Percentiles rank a stretch among this genome's conserved stretches.
Evolutionary conservation across 2,329 filamentous ascomycete species (phyloP).

Genomic region (Sporothrix brunneoviolacea): DNA sequence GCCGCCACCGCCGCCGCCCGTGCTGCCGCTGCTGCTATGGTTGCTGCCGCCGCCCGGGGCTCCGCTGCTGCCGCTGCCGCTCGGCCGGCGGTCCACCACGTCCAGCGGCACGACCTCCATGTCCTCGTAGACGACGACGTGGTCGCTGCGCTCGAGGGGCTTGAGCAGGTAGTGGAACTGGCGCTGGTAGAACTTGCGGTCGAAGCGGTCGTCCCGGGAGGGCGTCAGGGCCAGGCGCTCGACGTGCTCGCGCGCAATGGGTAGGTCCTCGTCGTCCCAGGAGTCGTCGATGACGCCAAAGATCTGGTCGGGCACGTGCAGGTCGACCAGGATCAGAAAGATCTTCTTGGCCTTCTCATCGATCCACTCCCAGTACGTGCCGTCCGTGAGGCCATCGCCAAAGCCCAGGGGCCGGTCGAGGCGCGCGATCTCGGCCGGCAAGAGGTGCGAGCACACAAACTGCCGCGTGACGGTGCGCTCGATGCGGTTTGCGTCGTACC

Average conservation of each 20-base stretch:
- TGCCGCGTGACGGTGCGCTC: slow-evolving; percentile 61
- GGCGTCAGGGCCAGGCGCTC: slow-evolving; percentile 55
- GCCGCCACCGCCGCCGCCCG: slow-evolving; percentile 24
- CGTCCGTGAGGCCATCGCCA: slow-evolving; percentile 61
- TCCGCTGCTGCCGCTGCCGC: slow-evolving; percentile 15
- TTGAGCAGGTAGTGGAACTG: slow-evolving; percentile 67
- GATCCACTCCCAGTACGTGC: slow-evolving; percentile 76
- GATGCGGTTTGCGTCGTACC: slow-evolving; percentile 68
- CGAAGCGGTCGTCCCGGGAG: slow-evolving; percentile 54
- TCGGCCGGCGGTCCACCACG: slow-evolving; percentile 51
- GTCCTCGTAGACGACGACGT: slow-evolving; percentile 54
- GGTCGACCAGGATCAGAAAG: slow-evolving; percentile 64
- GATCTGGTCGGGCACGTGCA: slow-evolving; percentile 65
- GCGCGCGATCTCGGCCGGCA: slow-evolving; percentile 54
- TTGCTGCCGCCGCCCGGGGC: neutral
- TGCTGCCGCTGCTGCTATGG: slow-evolving; percentile 14
- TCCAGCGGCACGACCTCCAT: slow-evolving; percentile 65
- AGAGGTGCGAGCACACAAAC: slow-evolving; percentile 59
- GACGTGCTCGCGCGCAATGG: slow-evolving; percentile 59
- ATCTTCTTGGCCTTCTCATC: slow-evolving; percentile 60
- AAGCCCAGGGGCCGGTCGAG: slow-evolving; percentile 59
- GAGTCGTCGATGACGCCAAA: slow-evolving; percentile 69
- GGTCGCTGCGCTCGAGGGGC: slow-evolving; percentile 52
- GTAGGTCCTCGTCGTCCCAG: slow-evolving; percentile 71
- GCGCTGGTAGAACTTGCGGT: slow-evolving; percentile 61